Conservation (phyloP, 2,329 filamentous ascomycete species). For the Fusarium musae region DNA sequence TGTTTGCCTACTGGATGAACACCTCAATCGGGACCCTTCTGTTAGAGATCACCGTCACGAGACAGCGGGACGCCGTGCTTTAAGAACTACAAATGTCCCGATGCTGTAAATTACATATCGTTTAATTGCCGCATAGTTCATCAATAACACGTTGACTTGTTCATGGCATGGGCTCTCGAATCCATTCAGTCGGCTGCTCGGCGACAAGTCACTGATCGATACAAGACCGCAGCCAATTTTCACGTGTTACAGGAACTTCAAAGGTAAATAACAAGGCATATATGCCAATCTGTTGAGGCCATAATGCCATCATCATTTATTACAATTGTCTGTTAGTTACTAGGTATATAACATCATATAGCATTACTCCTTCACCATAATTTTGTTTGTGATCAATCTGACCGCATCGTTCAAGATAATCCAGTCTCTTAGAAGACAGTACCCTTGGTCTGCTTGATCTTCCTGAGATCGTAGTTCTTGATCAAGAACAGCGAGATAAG, state of each 20-base stretch:
- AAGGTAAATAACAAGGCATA: background rate
- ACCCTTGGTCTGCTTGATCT: slow-evolving; percentile 62
- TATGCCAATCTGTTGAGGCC: background rate
- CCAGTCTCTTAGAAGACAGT: slow-evolving; percentile 55
- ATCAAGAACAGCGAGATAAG: slow-evolving; percentile 58
- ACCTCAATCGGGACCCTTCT: background rate
- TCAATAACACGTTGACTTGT: background rate
- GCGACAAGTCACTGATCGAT: no score
- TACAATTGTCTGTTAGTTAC: background rate
- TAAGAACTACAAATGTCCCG: background rate
- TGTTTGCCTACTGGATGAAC: background rate
- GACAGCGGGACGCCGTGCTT: background rate
- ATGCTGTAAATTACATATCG: fast-evolving
- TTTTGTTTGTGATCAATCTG: background rate
- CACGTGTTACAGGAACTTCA: background rate
- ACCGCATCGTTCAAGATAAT: background rate
- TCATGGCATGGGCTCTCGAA: background rate
- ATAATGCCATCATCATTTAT: background rate
- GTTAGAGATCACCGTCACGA: background rate
- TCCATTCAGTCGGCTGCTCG: background rate
- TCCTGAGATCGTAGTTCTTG: slow-evolving; percentile 61
- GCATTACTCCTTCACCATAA: slow-evolving; percentile 9
- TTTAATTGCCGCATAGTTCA: fast-evolving
- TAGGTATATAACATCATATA: background rate
- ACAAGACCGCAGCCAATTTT: background rate